Conservation (phyloP, 2,329 filamentous ascomycete species). For the Thielaviopsis ethacetica region DNA sequence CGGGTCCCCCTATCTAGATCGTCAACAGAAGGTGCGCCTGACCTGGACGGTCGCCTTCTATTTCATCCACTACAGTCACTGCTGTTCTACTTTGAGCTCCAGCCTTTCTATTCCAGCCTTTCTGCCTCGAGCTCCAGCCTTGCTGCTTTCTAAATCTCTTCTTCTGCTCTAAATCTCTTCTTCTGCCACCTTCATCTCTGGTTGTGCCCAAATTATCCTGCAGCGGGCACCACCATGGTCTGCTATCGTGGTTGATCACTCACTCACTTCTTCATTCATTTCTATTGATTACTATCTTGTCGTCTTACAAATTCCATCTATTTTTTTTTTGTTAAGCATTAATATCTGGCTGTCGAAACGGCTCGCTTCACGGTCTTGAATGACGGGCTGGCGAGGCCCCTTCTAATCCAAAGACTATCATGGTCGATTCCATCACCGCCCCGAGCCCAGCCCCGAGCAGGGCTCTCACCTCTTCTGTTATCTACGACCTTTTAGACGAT, state of each 20-base stretch:
- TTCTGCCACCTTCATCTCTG: not conserved
- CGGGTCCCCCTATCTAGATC: not conserved
- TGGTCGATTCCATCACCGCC: constrained; percentile 1
- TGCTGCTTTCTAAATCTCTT: not conserved
- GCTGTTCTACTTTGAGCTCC: too few relatives aligned
- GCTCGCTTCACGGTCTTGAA: not conserved
- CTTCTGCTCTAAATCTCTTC: not conserved
- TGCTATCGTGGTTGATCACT: not conserved
- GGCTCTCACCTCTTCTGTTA: not conserved
- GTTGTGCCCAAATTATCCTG: not conserved
- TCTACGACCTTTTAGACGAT: not conserved
- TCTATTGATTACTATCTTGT: not conserved
- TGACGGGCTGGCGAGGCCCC: not conserved
- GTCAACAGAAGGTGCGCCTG: not conserved
- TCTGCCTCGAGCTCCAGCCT: too few relatives aligned
- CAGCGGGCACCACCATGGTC: not conserved
- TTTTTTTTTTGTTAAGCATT: not conserved
- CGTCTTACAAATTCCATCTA: not conserved
- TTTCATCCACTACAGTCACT: too few relatives aligned
- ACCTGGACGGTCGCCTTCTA: too few relatives aligned
- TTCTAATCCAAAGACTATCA: constrained; percentile 1
- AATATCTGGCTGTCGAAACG: not conserved
- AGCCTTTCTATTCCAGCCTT: too few relatives aligned
- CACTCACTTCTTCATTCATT: too few relatives aligned
- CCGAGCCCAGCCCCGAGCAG: constrained; percentile 2